Evolutionary conservation across 495 filamentous ascomycete genomes (phyloP), one percentile per base, ranked within the genome.

Genomic region (Talaromyces proteolyticus): DNA sequence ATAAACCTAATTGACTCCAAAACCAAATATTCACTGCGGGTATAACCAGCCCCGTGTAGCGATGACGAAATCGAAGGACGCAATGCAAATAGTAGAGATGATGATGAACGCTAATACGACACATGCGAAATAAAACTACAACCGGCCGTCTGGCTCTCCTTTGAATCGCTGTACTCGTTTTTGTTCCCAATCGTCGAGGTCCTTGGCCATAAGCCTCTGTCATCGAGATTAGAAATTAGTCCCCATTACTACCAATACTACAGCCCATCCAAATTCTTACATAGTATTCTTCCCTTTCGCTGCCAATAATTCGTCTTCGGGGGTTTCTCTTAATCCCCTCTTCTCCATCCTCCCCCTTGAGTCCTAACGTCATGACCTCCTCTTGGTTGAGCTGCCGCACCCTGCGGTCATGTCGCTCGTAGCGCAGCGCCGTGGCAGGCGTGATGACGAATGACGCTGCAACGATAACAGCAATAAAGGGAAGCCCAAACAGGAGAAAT

Each of bases 161-260:
- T 84, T 75, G 49, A 97, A 78, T 57, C 94, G 75, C 69, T 91
- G 79, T 12, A 97, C 89, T 43, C 94, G 79, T 65, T 88, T 93
- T 62, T 95, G 91, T 64, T 99, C 94, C 94, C 94, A 99, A 57
- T 88, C 77, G 58, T 97, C 92, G 44, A 96, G 61, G 65, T 97
- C 91, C 68, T 96, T 94, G 23, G 85, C 86, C 53, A 91, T 86
- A 14, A 96, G 73, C 67, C 86, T 84, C 91, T 95, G 64, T 47
- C 44, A 50, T 41, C 14, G 36, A 14, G 18, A 41, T 41, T 10
- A 49, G 45, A 10, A 41, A 56, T 40, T 39, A 29, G 29, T 43
- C 34, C 49, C 42, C 16, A 36, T 19, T n/a, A 37, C 42, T 29
- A 22, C 11, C 18, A 44, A 39, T n/a, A 12, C 17, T 14, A 20